Evolutionary conservation across 2,329 filamentous ascomycete species (phyloP).

Genomic region (Penicillium sp.): DNA sequence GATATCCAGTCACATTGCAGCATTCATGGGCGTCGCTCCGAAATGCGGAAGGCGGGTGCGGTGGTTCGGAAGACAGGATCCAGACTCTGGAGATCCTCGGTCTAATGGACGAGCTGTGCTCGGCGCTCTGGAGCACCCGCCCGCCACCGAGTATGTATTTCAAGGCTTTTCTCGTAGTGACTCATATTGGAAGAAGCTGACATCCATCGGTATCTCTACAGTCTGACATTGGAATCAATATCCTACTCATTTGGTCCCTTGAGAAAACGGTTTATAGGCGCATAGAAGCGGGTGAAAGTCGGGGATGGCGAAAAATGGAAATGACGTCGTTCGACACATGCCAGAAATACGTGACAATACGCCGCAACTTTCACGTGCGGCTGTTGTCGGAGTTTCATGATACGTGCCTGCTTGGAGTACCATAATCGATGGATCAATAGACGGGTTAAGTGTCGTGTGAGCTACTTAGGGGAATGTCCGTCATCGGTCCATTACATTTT

Average conservation of each 20-base stretch:
- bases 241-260: background rate
- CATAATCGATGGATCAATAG: background rate
- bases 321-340: slow-evolving; percentile 29
- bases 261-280: background rate
- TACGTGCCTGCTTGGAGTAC: background rate
- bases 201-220: slow-evolving; percentile 16
- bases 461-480: background rate
- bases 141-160: background rate
- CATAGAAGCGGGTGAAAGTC: slow-evolving; percentile 4
- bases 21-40: slow-evolving; percentile 34
- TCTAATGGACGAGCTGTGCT: slow-evolving; percentile 35
- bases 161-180: background rate
- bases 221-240: background rate
- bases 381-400: slow-evolving; percentile 5
- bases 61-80: slow-evolving; percentile 43
- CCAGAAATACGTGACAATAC: slow-evolving; percentile 21
- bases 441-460: background rate
- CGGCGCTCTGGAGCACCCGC: slow-evolving; percentile 8
- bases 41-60: slow-evolving; percentile 30
- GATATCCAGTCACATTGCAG: slow-evolving; percentile 10
- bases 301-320: slow-evolving; percentile 4
- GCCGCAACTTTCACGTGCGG: slow-evolving; percentile 26
- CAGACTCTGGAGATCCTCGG: slow-evolving; percentile 40
- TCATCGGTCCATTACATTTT: background rate
- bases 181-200: background rate